Base-by-base conservation (phyloP, 1,284 basidiomycete genomes). In the Ceratobasidium theobromae region DNA sequence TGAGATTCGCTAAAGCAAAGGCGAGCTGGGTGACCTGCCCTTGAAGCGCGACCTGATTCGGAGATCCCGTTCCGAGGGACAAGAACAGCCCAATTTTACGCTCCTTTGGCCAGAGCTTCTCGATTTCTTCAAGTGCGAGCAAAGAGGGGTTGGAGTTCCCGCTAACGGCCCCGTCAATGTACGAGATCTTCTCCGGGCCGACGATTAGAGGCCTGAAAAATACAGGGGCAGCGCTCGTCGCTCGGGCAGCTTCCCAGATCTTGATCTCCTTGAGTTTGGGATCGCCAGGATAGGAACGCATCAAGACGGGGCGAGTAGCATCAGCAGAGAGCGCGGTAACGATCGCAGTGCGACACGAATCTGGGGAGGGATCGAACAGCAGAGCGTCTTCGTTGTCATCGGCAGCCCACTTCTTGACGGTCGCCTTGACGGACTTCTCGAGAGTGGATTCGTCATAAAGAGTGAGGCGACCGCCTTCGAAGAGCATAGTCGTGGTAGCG, bases 241-340 rank as follows among this genome's bases (percentile, higher is more conserved):
- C 57, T 18, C 57, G 57, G 38, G 57, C 57, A 33, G 57, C 57
- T 27, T 62, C 57, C 57, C 57, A 62, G 27, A 62, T 51, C 25
- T 62, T 62, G 46, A 49, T 16, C 32, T 49, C 35, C 32, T 62
- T 32, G n/a, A 46, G 33, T 1, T 23, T 46, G 2, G 45, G 45
- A 8, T 62, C 30, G 30, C 49, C 57, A 25, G 38, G 45, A 38
- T 62, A 62, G 8, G 57, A 58, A 16, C 55, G 55, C 55, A 58
- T 62, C 11, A 62, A 3, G 23, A 49, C 45, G 9, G 57, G 45
- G 1, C 45, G 33, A 16, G 46, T 46, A 14, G 55, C 55, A 30
- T 58, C 48, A 9, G 43, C 48, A 8, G 45, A 43, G 5, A 25
- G 45, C 25, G 55, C 55, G 11, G 55, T 58, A 14, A 58, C 55